phyloP scores from a whole-genome alignment of 2,329 filamentous ascomycete species.

The Epichloe hybrida region DNA sequence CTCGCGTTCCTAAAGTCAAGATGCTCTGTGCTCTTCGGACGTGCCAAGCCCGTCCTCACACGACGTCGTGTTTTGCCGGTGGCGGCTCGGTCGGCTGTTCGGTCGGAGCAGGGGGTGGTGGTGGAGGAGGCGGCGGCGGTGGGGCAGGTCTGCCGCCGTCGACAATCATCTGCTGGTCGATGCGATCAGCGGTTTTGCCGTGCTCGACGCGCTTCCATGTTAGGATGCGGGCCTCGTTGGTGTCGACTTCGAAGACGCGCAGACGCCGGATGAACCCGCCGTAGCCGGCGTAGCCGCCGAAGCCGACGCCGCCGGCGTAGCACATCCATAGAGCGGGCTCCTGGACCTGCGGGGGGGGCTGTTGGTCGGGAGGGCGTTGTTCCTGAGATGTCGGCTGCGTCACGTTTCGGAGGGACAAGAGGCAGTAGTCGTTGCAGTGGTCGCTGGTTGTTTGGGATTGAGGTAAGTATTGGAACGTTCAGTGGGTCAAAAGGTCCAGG shows the following conservation, averaged over 20 bases:
- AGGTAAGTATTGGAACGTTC: neutral
- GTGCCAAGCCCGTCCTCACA: too few relatives aligned
- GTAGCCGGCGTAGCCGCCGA: constrained; percentile 92
- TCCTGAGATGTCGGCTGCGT: constrained; percentile 5
- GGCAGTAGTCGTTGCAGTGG: constrained; percentile 94
- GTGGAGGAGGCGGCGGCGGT: constrained; percentile 15
- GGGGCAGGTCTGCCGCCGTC: constrained; percentile 39
- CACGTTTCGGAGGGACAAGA: constrained; percentile 40
- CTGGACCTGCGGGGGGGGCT: constrained; percentile 6
- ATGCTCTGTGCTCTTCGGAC: too few relatives aligned
- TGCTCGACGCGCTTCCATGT: constrained; percentile 87
- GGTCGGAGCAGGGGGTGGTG: neutral
- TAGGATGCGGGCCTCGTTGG: constrained; percentile 73
- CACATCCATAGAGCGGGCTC: constrained; percentile 87
- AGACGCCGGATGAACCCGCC: constrained; percentile 71
- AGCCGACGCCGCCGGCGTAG: constrained; percentile 82
- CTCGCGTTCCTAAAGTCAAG: too few relatives aligned
- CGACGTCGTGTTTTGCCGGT: constrained; percentile 4
- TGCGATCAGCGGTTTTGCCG: constrained; percentile 35
- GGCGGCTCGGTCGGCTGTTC: too few relatives aligned
- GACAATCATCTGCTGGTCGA: constrained; percentile 55
- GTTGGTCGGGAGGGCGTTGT: constrained; percentile 1
- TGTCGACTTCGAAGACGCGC: constrained; percentile 84
- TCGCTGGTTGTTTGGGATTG: constrained; percentile 41
- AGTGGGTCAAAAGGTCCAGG: neutral